Evolutionary conservation across 257 asterid species (phyloP).

Genomic region (Nicotiana otophora): DNA sequence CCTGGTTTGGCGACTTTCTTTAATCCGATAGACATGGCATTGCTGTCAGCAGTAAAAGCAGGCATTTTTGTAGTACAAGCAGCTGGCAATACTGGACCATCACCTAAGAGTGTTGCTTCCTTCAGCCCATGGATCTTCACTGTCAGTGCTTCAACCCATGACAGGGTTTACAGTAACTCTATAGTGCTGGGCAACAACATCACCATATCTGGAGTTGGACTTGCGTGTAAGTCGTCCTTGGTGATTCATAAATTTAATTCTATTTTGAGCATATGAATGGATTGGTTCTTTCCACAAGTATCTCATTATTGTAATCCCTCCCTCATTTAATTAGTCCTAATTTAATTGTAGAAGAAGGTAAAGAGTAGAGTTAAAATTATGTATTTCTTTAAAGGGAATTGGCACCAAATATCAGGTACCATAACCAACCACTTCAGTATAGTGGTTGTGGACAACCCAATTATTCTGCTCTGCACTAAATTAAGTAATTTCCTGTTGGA

Average conservation of each 20-base stretch:
- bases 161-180: conserved; percentile 75
- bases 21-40: conserved; percentile 98
- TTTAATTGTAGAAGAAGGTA: background rate
- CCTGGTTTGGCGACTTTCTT: conserved; percentile 96
- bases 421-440: background rate
- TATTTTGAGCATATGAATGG: background rate
- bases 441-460: background rate
- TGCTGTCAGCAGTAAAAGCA: conserved; percentile 75
- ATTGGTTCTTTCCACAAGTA: background rate
- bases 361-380: background rate
- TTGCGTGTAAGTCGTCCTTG: conserved; percentile 70
- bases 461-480: background rate
- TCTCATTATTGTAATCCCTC: background rate
- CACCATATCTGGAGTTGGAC: conserved; percentile 89
- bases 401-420: background rate
- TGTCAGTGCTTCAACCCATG: conserved; percentile 94
- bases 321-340: background rate
- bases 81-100: conserved; percentile 98
- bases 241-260: background rate
- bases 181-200: conserved; percentile 75
- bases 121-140: conserved; percentile 98
- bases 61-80: conserved; percentile 96
- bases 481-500: background rate
- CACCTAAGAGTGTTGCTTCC: conserved; percentile 84
- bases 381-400: background rate